Evolutionary conservation across 768 basidiomycete species (phyloP), one percentile per base, ranked within the genome.

Genomic region (Leccinum longicurvipes): DNA sequence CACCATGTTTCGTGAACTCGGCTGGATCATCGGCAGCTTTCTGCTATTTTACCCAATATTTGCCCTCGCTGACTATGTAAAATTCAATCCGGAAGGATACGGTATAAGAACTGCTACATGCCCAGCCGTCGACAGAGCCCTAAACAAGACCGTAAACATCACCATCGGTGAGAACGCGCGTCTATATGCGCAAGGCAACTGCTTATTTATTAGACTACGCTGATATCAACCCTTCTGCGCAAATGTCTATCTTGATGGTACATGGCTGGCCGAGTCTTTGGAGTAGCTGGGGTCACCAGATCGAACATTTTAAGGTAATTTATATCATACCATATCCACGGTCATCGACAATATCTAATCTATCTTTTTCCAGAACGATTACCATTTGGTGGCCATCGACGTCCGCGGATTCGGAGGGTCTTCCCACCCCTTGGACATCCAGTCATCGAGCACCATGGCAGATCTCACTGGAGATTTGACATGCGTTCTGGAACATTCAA

Each of bases 211-310:
- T 57, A 86, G 87, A 79, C 58, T 90, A 89, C 63, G 78, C 83
- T 23, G 79, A 89, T 39, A 63, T 89, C 56, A 87, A 89, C 58
- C 76, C 83, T 10, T 58, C 55, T 0, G 81, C 81, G 3, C 67
- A 77, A 25, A 74, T 69, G 14, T 80, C 83, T 0, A 70, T 90
- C 3, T 47, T 91, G 28, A 78, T 91, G 77, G 82, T 90, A 0
- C 89, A 91, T 61, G 89, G 89, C 4, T 91, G 89, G 89, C 89
- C 89, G 1, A 79, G 83, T 59, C 67, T 89, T 4, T 91, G 89
- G 89, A 85, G 82, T 52, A 80, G 79, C 19, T 91, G 88, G 89
- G 77, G 83, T 32, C 79, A 78, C 29, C 89, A 91, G 64, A 88
- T 91, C 17, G 72, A 81, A 50, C 79, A 82, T 57, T 85, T 90